These are phyloP conservation scores for Saprolegnia diclina DNA, from an alignment of 352 stramenopile species.

Conservation along the genomic window DNA sequence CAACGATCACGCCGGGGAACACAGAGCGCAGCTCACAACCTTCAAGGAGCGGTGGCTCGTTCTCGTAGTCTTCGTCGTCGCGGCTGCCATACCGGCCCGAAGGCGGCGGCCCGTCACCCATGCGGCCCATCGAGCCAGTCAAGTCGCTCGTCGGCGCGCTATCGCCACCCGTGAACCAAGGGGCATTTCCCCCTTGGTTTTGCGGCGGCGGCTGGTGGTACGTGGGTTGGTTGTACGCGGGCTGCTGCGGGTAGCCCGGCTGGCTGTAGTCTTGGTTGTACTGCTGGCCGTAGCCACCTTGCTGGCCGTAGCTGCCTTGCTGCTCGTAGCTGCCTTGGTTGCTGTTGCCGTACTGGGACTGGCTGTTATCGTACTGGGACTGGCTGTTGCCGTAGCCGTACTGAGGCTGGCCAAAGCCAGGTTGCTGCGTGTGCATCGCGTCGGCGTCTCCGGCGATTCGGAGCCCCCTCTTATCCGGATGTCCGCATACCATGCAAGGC, in stretches of 20 bases:
- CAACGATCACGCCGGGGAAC: background rate
- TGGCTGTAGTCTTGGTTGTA: background rate
- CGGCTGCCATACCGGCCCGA: background rate
- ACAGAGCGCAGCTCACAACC: conserved; percentile 30
- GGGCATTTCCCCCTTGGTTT: background rate
- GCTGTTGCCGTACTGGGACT: background rate
- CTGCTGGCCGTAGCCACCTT: background rate
- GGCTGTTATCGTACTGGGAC: background rate
- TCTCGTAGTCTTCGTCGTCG: conserved; percentile 89
- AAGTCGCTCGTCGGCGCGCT: background rate
- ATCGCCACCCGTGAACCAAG: background rate
- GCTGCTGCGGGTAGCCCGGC: background rate
- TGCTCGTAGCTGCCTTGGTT: background rate
- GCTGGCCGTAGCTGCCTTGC: background rate
- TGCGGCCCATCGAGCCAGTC: conserved; percentile 10
- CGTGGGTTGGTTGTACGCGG: too few relatives aligned
- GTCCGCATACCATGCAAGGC: background rate
- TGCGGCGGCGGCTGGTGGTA: too few relatives aligned
- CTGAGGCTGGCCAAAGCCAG: background rate
- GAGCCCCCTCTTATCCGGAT: background rate
- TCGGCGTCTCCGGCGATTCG: background rate
- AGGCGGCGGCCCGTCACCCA: conserved; percentile 5
- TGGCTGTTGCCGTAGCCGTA: background rate
- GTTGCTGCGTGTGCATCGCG: background rate
- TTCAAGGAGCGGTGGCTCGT: conserved; percentile 96